Evolutionary conservation across 2,329 filamentous ascomycete species (phyloP).

Genomic region (Colletotrichum sp.): DNA sequence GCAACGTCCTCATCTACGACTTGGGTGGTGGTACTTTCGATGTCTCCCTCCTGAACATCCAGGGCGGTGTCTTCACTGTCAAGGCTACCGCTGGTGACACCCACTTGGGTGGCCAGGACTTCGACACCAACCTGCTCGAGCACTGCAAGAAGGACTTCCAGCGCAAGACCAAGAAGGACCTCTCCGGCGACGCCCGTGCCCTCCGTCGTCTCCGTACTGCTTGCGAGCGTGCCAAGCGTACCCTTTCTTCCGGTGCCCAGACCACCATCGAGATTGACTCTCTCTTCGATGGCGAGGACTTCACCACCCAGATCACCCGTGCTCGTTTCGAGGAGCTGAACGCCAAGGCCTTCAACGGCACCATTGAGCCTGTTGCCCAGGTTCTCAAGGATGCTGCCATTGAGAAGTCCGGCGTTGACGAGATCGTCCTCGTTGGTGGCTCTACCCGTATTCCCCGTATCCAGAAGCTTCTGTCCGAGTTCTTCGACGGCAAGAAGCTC

Average conservation of each 20-base stretch:
- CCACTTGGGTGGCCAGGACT: conserved; percentile 94
- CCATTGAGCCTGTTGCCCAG: conserved; percentile 93
- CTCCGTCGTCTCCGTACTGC: conserved; percentile 95
- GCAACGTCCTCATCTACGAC: conserved; percentile 99
- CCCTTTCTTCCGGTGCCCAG: conserved; percentile 95
- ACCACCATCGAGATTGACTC: conserved; percentile 99
- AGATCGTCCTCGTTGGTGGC: conserved; percentile 98
- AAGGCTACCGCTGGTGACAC: conserved; percentile 98
- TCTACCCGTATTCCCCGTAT: conserved; percentile 99
- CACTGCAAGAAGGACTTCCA: conserved; percentile 97
- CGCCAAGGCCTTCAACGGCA: conserved; percentile 92
- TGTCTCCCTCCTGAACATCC: conserved; percentile 98
- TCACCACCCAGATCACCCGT: conserved; percentile 96
- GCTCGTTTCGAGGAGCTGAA: conserved; percentile 99
- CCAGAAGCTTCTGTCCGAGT: conserved; percentile 98
- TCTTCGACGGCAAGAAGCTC: conserved; percentile 99
- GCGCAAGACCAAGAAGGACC: conserved; percentile 80
- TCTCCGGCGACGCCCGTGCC: conserved; percentile 85
- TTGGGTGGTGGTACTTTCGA: conserved; percentile 99
- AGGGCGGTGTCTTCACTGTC: conserved; percentile 99
- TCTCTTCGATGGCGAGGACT: conserved; percentile 97
- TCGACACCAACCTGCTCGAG: conserved; percentile 94
- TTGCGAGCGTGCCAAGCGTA: conserved; percentile 99
- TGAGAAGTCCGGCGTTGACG: conserved; percentile 91
- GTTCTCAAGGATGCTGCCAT: conserved; percentile 92